phyloP scores from a whole-genome alignment of 306 rosid genomes.

The Gynostemma pentaphyllum region DNA sequence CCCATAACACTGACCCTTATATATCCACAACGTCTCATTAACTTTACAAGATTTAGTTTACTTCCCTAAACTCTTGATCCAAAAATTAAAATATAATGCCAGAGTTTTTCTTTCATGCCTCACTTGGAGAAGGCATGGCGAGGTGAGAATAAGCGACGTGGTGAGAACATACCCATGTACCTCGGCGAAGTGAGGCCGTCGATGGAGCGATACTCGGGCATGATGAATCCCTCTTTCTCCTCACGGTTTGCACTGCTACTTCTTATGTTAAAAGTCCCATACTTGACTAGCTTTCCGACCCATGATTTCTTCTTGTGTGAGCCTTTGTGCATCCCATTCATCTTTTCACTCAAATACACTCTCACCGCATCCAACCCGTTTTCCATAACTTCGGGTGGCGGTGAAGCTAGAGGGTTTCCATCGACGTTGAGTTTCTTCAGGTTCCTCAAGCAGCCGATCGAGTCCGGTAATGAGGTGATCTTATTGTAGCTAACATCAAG shows the following conservation, averaged over 20 bases:
- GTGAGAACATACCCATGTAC: conserved; percentile 62
- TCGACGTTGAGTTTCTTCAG: conserved; percentile 52
- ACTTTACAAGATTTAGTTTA: too few species aligned
- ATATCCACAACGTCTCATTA: too few species aligned
- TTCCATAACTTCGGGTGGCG: conserved; percentile 50
- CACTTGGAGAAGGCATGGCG: conserved; percentile 15
- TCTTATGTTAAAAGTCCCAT: conserved; percentile 29
- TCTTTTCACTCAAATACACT: conserved; percentile 45
- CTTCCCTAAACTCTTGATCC: too few species aligned
- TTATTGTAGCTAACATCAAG: conserved; percentile 76
- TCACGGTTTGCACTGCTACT: conserved; percentile 2
- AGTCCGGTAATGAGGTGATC: conserved; percentile 51
- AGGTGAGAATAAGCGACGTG: conserved; percentile 74
- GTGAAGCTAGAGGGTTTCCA: conserved; percentile 70
- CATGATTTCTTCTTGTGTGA: conserved; percentile 47
- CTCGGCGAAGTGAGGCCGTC: conserved; percentile 62
- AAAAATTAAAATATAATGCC: not conserved
- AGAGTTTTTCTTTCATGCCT: not conserved
- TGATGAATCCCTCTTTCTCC: conserved; percentile 35
- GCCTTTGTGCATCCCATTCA: conserved; percentile 33
- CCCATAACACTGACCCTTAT: too few species aligned
- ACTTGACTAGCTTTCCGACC: conserved; percentile 42
- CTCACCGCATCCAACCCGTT: conserved; percentile 54
- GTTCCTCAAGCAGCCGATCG: conserved; percentile 63
- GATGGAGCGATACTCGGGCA: conserved; percentile 39